These are phyloP conservation scores for Saksenaea oblongispora DNA, from an alignment of 371 early-diverging fungal genomes.

Conservation along the genomic window DNA sequence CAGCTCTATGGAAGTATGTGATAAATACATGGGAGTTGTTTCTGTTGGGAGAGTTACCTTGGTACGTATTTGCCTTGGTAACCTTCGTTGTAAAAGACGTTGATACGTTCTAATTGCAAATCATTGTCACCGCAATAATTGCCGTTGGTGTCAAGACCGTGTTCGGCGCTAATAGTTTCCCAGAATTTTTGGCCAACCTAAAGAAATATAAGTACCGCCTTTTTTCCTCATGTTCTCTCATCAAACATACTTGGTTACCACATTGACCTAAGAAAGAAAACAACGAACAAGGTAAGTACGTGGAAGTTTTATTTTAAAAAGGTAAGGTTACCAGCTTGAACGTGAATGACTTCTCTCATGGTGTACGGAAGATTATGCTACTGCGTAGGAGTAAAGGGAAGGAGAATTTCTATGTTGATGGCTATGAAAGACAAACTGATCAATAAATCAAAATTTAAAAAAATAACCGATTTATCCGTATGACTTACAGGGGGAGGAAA, in stretches of 20 bases:
- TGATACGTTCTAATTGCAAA: constrained; percentile 93
- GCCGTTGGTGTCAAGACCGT: constrained; percentile 86
- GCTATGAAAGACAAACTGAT: too few species aligned
- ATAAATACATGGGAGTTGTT: background rate
- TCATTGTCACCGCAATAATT: constrained; percentile 80
- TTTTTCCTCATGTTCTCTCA: background rate
- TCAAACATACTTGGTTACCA: constrained; percentile 73
- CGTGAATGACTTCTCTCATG: constrained; percentile 99
- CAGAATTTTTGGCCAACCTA: constrained; percentile 91
- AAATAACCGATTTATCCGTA: background rate
- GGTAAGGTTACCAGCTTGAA: constrained; percentile 85
- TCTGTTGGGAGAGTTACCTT: constrained; percentile 9
- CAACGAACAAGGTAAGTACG: background rate
- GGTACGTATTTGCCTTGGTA: constrained; percentile 80
- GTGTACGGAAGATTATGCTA: constrained; percentile 11
- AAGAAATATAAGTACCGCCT: background rate
- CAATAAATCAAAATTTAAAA: background rate
- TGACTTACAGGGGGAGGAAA: background rate
- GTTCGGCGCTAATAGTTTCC: constrained; percentile 94
- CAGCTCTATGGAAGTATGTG: constrained; percentile 68
- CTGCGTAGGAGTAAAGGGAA: background rate
- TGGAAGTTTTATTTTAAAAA: background rate
- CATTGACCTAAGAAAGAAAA: constrained; percentile 72
- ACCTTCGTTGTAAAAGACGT: constrained; percentile 97
- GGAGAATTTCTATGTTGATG: background rate